Evolutionary conservation across 768 basidiomycete species (phyloP), one percentile per base, ranked within the genome.

Genomic region (Leucocoprinus birnbaumii): DNA sequence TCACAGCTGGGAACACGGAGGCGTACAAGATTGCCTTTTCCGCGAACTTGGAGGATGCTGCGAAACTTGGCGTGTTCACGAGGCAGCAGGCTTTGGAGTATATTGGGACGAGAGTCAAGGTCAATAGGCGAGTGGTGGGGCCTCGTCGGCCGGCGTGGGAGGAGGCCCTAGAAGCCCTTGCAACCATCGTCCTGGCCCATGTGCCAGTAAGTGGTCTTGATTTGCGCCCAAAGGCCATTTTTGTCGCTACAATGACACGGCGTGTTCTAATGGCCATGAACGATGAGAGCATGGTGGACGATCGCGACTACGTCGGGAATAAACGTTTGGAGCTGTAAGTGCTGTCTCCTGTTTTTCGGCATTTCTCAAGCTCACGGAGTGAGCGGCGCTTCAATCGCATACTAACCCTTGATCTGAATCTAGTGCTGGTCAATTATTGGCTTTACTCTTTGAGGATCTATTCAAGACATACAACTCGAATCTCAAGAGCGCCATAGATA

Each of bases 381-480:
- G 25, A 24, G 10, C 3, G 18, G 22, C 45, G n/a, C 41, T 49
- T 59, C 9, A 31, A 27, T 22, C 27, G 27, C 21, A 35, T 53
- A 14, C 53, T 35, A 51, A 49, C 48, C 21, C 52, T 51, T 22
- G 37, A 55, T 47, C 44, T 31, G 47, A 56, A 48, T 24, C 56
- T 50, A 98, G 95, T 51, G 97, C 97, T 45, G 97, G 97, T 35
- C 97, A 98, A 66, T 80, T 99, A 14, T 80, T 99, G 24, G 93
- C 95, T 5, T 79, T 99, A 10, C 82, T 99, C 2, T 99, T 99
- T 59, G 97, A 99, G 70, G 97, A 99, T 70, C 76, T 98, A 22
- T 99, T 99, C 82, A 99, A 99, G 71, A 97, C 94, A 0, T 98
- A 94, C 75, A 98, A 98, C 66, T 83, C 91, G 13, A 96, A 96